These are phyloP conservation scores for Oryza glumipatula DNA, from an alignment of 176 grass and related monocot species.

Conservation along the genomic window DNA sequence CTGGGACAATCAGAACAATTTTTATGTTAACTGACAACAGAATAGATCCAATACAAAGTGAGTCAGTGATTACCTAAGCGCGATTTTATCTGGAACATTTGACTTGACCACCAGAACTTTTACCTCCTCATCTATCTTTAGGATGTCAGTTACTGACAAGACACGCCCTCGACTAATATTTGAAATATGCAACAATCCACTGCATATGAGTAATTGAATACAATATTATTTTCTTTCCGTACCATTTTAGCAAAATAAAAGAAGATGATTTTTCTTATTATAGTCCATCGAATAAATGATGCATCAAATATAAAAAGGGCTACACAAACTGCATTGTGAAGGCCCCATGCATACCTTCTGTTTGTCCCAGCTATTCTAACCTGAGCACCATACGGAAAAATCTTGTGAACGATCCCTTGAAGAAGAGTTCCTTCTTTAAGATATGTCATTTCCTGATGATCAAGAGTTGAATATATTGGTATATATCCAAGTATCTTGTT, in stretches of 20 bases:
- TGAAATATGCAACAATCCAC: slow-evolving; percentile 88
- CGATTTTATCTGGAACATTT: slow-evolving; percentile 84
- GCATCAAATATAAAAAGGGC: not conserved
- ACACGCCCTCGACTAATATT: slow-evolving; percentile 68
- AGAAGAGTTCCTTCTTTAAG: slow-evolving; percentile 93
- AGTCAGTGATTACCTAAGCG: slow-evolving; percentile 60
- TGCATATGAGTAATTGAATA: slow-evolving; percentile 41
- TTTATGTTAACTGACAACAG: no score
- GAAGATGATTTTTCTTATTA: no score
- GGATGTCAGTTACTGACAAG: slow-evolving; percentile 67
- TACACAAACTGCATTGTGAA: slow-evolving; percentile 1
- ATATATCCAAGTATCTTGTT: not conserved
- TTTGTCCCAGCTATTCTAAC: slow-evolving; percentile 72
- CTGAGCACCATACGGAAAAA: slow-evolving; percentile 79
- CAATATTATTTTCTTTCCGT: slow-evolving; percentile 21
- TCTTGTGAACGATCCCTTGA: slow-evolving; percentile 67
- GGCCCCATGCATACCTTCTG: slow-evolving; percentile 60
- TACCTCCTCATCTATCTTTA: slow-evolving; percentile 79
- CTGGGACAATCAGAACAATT: not conserved
- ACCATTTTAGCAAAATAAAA: no score
- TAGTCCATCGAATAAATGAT: no score
- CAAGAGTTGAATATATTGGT: not conserved
- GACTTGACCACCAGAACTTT: slow-evolving; percentile 90
- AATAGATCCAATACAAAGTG: no score
- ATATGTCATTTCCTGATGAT: slow-evolving; percentile 72